phyloP scores from a whole-genome alignment of 2,329 filamentous ascomycete genomes.

The Paradendryphiella salina region DNA sequence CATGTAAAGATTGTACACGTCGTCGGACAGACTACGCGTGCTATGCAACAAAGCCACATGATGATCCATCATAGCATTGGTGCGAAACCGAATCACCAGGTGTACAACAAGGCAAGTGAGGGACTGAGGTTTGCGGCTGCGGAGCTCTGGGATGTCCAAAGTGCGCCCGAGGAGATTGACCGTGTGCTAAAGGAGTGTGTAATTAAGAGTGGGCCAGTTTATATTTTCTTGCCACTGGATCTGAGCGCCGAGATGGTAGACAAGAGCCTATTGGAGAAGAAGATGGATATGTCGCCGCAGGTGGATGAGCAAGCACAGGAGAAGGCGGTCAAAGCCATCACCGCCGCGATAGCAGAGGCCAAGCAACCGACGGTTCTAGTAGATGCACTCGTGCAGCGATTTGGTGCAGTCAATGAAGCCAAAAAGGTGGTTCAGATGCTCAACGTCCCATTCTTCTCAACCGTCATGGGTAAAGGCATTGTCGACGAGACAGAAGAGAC shows the following conservation, averaged over 20 bases:
- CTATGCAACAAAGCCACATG: conserved; percentile 49
- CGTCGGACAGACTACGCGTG: conserved; percentile 50
- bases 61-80: conserved; percentile 55
- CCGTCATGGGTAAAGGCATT: conserved; percentile 51
- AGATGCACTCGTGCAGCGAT: conserved; percentile 47
- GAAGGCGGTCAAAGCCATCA: conserved; percentile 43
- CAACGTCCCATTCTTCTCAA: conserved; percentile 45
- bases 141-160: conserved; percentile 47
- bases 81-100: conserved; percentile 47
- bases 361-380: conserved; percentile 47
- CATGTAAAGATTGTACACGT: conserved; percentile 52
- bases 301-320: conserved; percentile 33
- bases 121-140: conserved; percentile 47
- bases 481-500: conserved; percentile 49
- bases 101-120: conserved; percentile 48
- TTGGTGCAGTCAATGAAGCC: conserved; percentile 43
- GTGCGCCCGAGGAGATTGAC: conserved; percentile 50
- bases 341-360: conserved; percentile 36
- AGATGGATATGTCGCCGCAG: conserved; percentile 42
- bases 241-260: conserved; percentile 46
- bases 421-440: conserved; percentile 42
- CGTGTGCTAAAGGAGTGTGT: conserved; percentile 51
- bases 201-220: conserved; percentile 49
- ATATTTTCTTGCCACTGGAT: conserved; percentile 52
- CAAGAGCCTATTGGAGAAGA: conserved; percentile 40